Percentiles rank a stretch among this genome's conserved stretches.
Evolutionary conservation across 1,284 basidiomycete genomes (phyloP).

Genomic region (Ceratobasidium sp.): DNA sequence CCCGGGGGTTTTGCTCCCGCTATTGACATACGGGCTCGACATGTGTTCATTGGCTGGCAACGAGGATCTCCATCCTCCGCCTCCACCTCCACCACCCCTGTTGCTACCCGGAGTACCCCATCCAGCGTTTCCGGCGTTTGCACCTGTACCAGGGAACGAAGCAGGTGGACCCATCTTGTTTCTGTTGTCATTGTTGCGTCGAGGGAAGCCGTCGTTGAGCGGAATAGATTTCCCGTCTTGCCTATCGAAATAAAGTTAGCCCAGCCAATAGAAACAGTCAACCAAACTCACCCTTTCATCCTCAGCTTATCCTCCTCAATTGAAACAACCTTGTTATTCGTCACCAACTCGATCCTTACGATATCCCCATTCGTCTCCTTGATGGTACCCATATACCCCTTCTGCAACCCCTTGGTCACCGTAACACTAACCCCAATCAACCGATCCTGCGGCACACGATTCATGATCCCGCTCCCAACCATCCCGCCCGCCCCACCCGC

Average conservation of each 20-base stretch:
- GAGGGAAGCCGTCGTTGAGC: constrained; percentile 58
- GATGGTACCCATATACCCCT: constrained; percentile 87
- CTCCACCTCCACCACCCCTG: constrained; percentile 47
- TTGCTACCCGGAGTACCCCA: constrained; percentile 47
- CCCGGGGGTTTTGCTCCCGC: constrained; percentile 67
- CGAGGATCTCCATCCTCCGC: constrained; percentile 39
- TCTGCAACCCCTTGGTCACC: constrained; percentile 86
- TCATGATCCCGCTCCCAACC: constrained; percentile 75
- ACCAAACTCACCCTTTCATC: constrained; percentile 76
- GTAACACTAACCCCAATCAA: constrained; percentile 82
- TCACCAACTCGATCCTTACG: constrained; percentile 91
- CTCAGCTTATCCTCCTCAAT: constrained; percentile 86
- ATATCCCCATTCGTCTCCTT: constrained; percentile 93
- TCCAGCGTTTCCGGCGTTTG: constrained; percentile 22
- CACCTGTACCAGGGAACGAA: not conserved
- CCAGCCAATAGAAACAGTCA: not conserved
- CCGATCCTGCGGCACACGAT: constrained; percentile 79
- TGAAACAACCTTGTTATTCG: constrained; percentile 90
- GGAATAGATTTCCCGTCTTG: constrained; percentile 69
- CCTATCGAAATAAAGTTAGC: constrained; percentile 55
- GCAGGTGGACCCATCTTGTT: constrained; percentile 57
- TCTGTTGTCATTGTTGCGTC: constrained; percentile 31
- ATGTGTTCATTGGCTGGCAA: constrained; percentile 64
- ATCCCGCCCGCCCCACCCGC: constrained; percentile 67
- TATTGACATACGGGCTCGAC: constrained; percentile 71